Percentiles rank a stretch among this genome's conserved stretches.
Conservation (phyloP, 1,284 basidiomycete genomes). For the Sanghuangporus baumii region DNA sequence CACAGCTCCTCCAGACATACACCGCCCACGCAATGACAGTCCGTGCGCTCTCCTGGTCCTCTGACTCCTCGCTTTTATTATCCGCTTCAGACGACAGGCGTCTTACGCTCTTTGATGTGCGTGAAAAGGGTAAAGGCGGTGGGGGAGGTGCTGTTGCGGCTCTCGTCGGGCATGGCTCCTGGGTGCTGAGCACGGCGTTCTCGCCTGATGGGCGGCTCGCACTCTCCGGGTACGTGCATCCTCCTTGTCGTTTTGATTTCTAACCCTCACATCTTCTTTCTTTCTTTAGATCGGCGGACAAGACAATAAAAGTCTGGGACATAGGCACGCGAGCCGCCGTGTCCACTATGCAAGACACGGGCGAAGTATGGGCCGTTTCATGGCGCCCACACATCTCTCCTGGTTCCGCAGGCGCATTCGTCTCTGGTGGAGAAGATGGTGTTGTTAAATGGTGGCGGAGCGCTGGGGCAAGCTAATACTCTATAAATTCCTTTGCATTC, state of each 20-base stretch:
- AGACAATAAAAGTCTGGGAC: conserved; percentile 85
- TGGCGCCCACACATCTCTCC: conserved; percentile 66
- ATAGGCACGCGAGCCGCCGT: conserved; percentile 72
- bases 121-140: conserved; percentile 43
- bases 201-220: conserved; percentile 74
- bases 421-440: conserved; percentile 78
- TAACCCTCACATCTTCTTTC: not conserved
- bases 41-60: conserved; percentile 78
- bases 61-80: conserved; percentile 67
- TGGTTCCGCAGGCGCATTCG: conserved; percentile 62
- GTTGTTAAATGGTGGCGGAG: conserved; percentile 72
- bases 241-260: not conserved
- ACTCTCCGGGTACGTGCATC: conserved; percentile 63
- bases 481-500: not conserved
- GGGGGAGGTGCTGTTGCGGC: conserved; percentile 77
- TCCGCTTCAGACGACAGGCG: conserved; percentile 87
- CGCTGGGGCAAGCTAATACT: conserved; percentile 42
- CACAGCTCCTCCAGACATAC: conserved; percentile 60
- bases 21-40: conserved; percentile 84
- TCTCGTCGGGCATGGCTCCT: conserved; percentile 78
- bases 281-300: conserved; percentile 69
- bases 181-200: conserved; percentile 78
- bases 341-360: conserved; percentile 69
- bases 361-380: conserved; percentile 81
- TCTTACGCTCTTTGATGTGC: conserved; percentile 81